These are phyloP conservation scores for Russula emetica DNA, from an alignment of 768 basidiomycete genomes.

Conservation along the genomic window DNA sequence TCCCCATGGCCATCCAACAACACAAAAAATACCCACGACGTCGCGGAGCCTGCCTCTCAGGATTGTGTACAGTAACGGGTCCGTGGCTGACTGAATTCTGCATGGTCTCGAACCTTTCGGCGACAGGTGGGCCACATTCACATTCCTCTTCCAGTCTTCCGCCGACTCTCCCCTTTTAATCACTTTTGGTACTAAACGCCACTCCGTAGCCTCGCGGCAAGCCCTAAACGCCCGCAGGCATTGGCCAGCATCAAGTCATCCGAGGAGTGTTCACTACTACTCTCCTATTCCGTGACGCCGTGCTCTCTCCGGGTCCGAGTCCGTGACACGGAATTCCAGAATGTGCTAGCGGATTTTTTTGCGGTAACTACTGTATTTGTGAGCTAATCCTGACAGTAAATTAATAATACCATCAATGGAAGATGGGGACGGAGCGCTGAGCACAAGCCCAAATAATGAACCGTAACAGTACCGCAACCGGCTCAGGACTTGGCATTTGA, in stretches of 20 bases:
- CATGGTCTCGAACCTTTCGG: constrained; percentile 15
- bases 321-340: constrained; percentile 15
- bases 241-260: background rate
- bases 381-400: constrained; percentile 2
- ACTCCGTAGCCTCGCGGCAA: constrained; percentile 13
- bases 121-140: background rate
- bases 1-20: background rate
- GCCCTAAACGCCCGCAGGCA: background rate
- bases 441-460: background rate
- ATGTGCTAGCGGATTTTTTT: background rate
- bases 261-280: too few species aligned
- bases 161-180: constrained; percentile 17
- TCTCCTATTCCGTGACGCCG: background rate
- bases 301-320: too few species aligned
- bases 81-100: too few species aligned
- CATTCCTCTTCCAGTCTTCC: constrained; percentile 7
- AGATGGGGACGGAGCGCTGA: background rate
- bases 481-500: background rate
- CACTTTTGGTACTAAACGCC: constrained; percentile 4
- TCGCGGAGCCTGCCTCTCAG: constrained; percentile 11
- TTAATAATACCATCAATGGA: background rate
- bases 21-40: background rate
- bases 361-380: background rate
- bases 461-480: background rate
- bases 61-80: background rate